Evolutionary conservation across 148 eudicot species (phyloP), one percentile per base, ranked within the genome.

Genomic region (Vaccinium macrocarpon): DNA sequence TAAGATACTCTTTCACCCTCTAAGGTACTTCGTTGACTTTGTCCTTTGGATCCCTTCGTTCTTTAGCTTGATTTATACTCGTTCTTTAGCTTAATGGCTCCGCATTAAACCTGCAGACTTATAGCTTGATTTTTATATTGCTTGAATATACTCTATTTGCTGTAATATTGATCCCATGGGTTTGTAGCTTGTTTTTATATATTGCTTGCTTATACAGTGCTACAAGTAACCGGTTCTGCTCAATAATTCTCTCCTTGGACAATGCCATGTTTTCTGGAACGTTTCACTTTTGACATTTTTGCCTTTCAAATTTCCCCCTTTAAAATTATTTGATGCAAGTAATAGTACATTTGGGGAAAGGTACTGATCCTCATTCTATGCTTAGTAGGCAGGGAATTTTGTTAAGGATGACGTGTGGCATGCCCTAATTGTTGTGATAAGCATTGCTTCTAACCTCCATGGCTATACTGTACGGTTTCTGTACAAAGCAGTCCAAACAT

Each of bases 381-480:
- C 85, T 90, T 88, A 87, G 88, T 89, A 97, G 99, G 99, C 99
- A 88, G 97, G 97, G 82, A 94, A 89, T 86, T 90, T 88, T 85
- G 95, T 95, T 21, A 94, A 95, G 87, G 96, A 95, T 89, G 98
- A 95, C 74, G 97, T 92, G 4, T 95, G 98, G 97, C 96, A 95
- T 88, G 95, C 87, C 59, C 96, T 95, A 73, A 88, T 95, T 80
- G 95, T 95, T 79, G 97, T 93, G 84, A 92, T 95, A 84, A 93
- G 92, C 84, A 95, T 94, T 93, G 97, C 98, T 86, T 76, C 94
- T 86, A 86, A 91, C 85, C 97, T 95, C 74, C 97, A 95, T 80
- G 98, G 98, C 53, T 95, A 95, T 87, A 87, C 94, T 8, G 94
- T 93, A 70, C 87, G 98, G 87, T 90, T 91, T 49, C 90, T 95